Conservation (phyloP, 345 rosid genomes). For the Streptanthus diversifolius region DNA sequence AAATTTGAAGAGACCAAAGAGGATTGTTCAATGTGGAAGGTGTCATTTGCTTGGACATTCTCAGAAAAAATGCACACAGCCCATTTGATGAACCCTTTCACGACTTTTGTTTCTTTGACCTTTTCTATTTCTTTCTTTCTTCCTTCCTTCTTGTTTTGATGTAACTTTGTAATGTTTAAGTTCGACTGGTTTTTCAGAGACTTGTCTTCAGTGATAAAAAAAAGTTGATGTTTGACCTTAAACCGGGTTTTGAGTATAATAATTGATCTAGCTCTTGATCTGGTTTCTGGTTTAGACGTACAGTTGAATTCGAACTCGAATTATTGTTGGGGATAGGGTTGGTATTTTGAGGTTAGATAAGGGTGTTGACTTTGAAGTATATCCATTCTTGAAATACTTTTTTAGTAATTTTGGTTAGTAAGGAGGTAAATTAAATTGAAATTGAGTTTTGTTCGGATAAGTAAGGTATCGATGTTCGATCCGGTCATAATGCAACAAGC, state of each 20-base stretch:
- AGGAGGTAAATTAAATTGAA: not conserved
- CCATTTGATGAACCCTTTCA: conserved; percentile 47
- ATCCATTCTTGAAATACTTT: not conserved
- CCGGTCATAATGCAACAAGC: not conserved
- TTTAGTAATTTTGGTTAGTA: not conserved
- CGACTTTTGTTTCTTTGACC: not conserved
- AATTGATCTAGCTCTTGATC: not conserved
- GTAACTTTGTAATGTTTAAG: conserved; percentile 34
- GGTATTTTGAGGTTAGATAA: not conserved
- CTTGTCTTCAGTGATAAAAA: not conserved
- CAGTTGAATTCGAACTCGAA: not conserved
- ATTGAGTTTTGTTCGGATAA: not conserved
- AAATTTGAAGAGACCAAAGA: conserved; percentile 90
- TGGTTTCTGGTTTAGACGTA: not conserved
- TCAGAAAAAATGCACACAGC: conserved; percentile 94
- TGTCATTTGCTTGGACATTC: conserved; percentile 99
- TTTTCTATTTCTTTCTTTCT: not conserved
- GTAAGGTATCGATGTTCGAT: not conserved
- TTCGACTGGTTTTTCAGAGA: conserved; percentile 10
- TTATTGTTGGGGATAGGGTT: not conserved
- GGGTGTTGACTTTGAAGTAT: conserved; percentile 8
- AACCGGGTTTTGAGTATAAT: conserved; percentile 1
- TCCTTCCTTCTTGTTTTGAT: conserved; percentile 5
- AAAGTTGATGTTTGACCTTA: not conserved
- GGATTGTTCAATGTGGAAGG: conserved; percentile 96